A percentile compares a stretch with the other conserved stretches of the same genome.
phyloP scores from a whole-genome alignment of 2,329 filamentous ascomycete genomes.

The Delphinella strobiligena region DNA sequence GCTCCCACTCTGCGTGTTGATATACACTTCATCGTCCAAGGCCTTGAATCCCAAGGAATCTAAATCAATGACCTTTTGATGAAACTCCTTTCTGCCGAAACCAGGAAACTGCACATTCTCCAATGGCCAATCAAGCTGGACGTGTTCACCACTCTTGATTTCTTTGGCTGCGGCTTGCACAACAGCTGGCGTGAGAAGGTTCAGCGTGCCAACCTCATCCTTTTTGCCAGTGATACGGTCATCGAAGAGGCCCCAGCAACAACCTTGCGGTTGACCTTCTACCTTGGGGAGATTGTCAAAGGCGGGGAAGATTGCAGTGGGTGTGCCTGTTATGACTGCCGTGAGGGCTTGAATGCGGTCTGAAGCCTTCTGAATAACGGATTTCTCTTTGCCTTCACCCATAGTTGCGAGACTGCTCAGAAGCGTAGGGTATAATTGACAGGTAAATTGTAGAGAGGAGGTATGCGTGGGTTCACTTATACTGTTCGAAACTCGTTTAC shows the following conservation, averaged over 20 bases:
- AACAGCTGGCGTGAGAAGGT: conserved; percentile 32
- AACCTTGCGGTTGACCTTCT: conserved; percentile 28
- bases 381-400: not conserved
- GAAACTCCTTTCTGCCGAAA: conserved; percentile 22
- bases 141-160: conserved; percentile 27
- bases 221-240: conserved; percentile 25
- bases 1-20: conserved; percentile 28
- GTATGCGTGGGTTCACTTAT: too few species aligned
- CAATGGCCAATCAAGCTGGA: conserved; percentile 30
- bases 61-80: conserved; percentile 21
- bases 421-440: not conserved
- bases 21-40: conserved; percentile 17
- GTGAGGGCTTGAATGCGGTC: not conserved
- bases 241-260: conserved; percentile 33
- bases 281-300: conserved; percentile 31
- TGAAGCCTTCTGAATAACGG: not conserved
- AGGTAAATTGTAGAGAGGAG: not conserved
- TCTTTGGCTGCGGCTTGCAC: conserved; percentile 30
- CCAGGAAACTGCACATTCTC: conserved; percentile 24
- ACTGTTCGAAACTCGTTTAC: too few species aligned
- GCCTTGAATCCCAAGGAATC: conserved; percentile 19
- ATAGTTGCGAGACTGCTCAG: not conserved
- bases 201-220: conserved; percentile 32
- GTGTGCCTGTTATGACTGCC: not conserved
- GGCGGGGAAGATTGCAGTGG: conserved; percentile 20